Base-by-base conservation (phyloP, 1,284 basidiomycete genomes). In the Fomitopsis schrenkii region DNA sequence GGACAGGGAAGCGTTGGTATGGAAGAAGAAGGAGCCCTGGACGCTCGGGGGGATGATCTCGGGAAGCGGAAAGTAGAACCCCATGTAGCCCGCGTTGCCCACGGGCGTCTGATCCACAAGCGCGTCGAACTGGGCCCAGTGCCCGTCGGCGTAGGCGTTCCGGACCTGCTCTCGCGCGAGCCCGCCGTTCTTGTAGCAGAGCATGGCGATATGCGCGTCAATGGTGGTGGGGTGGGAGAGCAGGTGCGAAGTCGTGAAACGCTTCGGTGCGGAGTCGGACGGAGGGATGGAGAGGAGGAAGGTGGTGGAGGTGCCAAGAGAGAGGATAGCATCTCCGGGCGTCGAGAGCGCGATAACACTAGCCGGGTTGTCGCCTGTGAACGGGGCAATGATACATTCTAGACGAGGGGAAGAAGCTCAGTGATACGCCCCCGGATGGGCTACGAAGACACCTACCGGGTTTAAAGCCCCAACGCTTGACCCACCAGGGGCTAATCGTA, bases 331-430 rank as follows among this genome's bases (percentile, higher is more conserved):
- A 71, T 97, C 93, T 63, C 91, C 85, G n/a, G 90, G 87, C n/a
- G 80, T 80, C 5, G 87, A 88, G 55, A 95, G 82, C 2, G 90
- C 86, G 53, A 94, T 83, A 63, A 96, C 87, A 2, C 93, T 95
- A 1, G 93, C 93, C 3, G 94, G 91, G 72, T 97, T 97, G 74
- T 97, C 95, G 12, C 95, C 95, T 0, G 94, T 96, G 69, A 94
- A 93, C 0, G 93, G 91, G 14, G 90, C 90, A 59, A 97, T 82
- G 52, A 88, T 77, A 69, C 94, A 96, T 33, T 89, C 91, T 84
- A 26, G 6, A 40, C 5, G 17, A 9, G 12, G 50, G 45, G 17
- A 56, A 54, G 45, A 44, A 63, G 48, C 33, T n/a, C 46, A 59
- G 26, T n/a, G 12, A 19, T 42, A 17, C 33, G 40, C 22, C 19